These are phyloP conservation scores for Acacia acuminata DNA, from an alignment of 306 rosid genomes.

Conservation along the genomic window DNA sequence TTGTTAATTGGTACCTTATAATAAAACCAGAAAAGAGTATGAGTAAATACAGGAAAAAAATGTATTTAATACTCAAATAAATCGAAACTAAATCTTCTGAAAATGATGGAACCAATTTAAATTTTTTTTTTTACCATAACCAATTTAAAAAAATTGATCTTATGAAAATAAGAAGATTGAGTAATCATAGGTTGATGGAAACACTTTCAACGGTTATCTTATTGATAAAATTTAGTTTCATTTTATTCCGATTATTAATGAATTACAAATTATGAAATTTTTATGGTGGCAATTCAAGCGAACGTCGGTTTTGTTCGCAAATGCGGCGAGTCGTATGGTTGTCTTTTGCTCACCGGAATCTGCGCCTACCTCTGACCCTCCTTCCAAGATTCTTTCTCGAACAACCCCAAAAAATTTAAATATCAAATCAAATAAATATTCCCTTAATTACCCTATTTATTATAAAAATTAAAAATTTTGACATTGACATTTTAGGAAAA, in stretches of 20 bases:
- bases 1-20: too few species aligned
- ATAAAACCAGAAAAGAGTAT: too few species aligned
- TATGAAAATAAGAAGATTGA: too few species aligned
- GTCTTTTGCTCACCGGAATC: slow-evolving; percentile 22
- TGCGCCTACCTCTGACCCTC: neutral
- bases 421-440: neutral
- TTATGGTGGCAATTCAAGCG: neutral
- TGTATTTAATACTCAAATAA: too few species aligned
- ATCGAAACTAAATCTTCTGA: too few species aligned
- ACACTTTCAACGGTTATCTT: neutral
- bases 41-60: too few species aligned
- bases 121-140: too few species aligned
- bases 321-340: slow-evolving; percentile 35
- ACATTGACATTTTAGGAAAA: neutral
- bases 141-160: too few species aligned
- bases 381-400: neutral
- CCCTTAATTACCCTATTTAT: neutral
- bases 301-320: neutral
- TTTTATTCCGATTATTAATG: neutral
- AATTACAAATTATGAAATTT: neutral
- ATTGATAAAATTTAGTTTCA: neutral
- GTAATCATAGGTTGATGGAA: neutral
- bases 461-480: neutral
- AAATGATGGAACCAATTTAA: too few species aligned
- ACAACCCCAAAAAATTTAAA: neutral